These are phyloP conservation scores for Oehlia diaphana DNA, from an alignment of 192 early-diverging fungal genomes.

Conservation along the genomic window DNA sequence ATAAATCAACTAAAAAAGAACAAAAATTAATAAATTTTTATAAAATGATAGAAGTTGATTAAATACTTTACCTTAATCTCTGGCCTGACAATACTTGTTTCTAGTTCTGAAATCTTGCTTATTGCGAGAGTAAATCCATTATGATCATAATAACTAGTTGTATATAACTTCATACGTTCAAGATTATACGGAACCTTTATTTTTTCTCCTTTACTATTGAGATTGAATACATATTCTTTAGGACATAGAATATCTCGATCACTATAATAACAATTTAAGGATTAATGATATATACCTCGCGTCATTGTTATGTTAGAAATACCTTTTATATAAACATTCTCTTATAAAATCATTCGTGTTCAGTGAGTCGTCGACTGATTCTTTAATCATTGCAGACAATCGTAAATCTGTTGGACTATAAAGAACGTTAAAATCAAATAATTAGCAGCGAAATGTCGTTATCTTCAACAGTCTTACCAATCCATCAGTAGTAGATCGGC, in stretches of 20 bases:
- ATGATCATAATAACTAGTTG: slow-evolving; percentile 1
- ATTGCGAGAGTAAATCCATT: slow-evolving; percentile 1
- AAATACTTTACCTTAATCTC: slow-evolving; percentile 5
- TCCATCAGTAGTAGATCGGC: slow-evolving; percentile 1
- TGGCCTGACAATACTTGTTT: neutral
- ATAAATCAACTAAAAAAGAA: neutral
- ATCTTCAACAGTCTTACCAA: neutral
- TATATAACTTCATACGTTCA: slow-evolving; percentile 6
- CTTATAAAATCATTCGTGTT: neutral
- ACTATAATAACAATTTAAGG: neutral
- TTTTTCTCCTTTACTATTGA: neutral
- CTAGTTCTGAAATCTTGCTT: slow-evolving; percentile 8
- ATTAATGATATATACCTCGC: neutral
- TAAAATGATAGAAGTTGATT: neutral
- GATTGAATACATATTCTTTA: neutral
- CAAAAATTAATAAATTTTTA: neutral
- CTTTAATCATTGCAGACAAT: neutral
- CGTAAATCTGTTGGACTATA: neutral
- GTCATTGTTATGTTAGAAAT: neutral
- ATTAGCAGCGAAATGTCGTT: neutral
- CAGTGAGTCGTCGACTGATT: neutral
- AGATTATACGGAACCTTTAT: neutral
- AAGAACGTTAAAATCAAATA: neutral
- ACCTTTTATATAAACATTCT: neutral
- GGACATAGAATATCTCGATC: neutral